A percentile compares a stretch with the other conserved stretches of the same genome.
phyloP scores from a whole-genome alignment of 345 rosid genomes.

The Kandelia obovata region DNA sequence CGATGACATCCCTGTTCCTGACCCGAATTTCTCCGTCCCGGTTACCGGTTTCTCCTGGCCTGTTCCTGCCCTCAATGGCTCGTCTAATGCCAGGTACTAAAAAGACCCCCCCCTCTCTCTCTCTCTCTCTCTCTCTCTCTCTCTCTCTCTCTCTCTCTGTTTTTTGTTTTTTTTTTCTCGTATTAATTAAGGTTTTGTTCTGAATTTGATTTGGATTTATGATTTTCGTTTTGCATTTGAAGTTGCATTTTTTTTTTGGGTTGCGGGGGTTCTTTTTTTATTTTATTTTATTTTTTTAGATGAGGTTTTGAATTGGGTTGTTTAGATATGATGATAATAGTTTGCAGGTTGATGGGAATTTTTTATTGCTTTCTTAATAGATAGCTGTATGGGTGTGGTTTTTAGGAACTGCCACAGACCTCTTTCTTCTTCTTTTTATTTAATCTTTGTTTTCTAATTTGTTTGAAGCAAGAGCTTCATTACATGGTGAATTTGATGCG shows the following conservation, averaged over 20 bases:
- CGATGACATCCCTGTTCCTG: slow-evolving; percentile 62
- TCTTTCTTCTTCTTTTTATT: no score
- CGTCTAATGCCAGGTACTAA: slow-evolving; percentile 59
- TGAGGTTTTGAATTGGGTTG: not conserved
- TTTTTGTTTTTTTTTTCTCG: no score
- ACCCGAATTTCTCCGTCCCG: slow-evolving; percentile 52
- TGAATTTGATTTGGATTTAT: not conserved
- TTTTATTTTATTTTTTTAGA: not conserved
- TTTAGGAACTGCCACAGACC: no score
- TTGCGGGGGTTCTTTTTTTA: not conserved
- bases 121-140: not conserved
- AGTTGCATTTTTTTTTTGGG: not conserved
- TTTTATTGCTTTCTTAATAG: no score
- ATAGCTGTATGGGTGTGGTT: no score
- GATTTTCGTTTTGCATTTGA: not conserved
- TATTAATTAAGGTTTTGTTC: not conserved
- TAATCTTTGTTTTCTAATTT: no score
- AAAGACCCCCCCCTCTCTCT: not conserved
- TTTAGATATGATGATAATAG: not conserved
- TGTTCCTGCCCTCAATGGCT: slow-evolving; percentile 44
- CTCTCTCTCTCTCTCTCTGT: not conserved
- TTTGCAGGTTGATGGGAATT: no score
- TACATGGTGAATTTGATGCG: no score
- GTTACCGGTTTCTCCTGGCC: slow-evolving; percentile 76
- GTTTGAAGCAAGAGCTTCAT: no score